phyloP scores from a whole-genome alignment of 306 rosid species.

The Pyrus communis region DNA sequence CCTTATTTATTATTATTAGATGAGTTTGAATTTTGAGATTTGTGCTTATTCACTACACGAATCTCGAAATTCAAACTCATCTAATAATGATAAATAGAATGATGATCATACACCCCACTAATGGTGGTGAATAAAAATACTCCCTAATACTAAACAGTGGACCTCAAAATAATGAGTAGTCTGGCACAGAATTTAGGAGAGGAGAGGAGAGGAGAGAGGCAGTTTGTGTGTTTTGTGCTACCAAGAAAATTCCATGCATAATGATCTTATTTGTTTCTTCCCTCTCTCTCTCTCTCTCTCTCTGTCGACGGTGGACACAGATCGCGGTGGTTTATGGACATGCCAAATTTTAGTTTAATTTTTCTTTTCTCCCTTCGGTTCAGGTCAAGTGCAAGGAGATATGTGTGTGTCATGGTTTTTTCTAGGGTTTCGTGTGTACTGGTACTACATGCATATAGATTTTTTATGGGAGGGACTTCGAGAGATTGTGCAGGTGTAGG shows the following conservation, averaged over 20 bases:
- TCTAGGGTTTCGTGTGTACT: background rate
- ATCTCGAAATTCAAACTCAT: too few species aligned
- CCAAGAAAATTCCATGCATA: slow-evolving; percentile 3
- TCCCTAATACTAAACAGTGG: background rate
- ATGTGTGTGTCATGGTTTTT: background rate
- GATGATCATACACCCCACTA: too few species aligned
- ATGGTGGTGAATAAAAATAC: too few species aligned
- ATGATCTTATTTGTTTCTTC: background rate
- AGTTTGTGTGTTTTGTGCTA: background rate
- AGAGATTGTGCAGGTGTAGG: background rate
- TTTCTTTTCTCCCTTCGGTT: too few species aligned
- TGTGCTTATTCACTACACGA: too few species aligned
- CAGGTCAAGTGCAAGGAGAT: too few species aligned
- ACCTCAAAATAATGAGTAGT: background rate
- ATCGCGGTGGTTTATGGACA: background rate
- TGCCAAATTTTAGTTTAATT: background rate
- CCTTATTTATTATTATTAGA: too few species aligned
- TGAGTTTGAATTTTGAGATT: too few species aligned
- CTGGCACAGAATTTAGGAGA: background rate
- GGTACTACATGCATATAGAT: background rate
- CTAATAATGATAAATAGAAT: too few species aligned
- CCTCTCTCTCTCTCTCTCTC: background rate
- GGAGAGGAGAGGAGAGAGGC: too few species aligned
- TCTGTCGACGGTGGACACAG: background rate
- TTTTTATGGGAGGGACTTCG: background rate